Percentiles rank a stretch among this genome's conserved stretches.
phyloP scores from a whole-genome alignment of 1,284 basidiomycete species.

The Inonotus hispidus region DNA sequence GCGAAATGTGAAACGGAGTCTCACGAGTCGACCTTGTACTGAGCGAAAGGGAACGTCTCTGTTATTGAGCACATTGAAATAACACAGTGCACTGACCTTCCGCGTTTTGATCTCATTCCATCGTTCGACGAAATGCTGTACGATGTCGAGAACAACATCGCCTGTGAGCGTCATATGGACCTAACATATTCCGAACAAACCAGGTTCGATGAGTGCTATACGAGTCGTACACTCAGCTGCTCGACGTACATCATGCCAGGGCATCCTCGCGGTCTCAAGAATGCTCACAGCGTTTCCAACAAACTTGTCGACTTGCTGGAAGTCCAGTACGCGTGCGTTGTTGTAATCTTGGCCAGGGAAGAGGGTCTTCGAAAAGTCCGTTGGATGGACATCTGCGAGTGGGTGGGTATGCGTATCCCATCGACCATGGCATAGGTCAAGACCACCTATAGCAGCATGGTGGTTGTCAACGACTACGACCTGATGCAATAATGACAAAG shows the following conservation, averaged over 20 bases:
- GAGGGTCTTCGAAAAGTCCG: conserved; percentile 72
- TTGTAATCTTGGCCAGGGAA: conserved; percentile 96
- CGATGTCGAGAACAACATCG: conserved; percentile 80
- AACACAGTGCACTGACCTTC: conserved; percentile 39
- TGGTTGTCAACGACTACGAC: conserved; percentile 85
- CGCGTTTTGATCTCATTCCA: conserved; percentile 84
- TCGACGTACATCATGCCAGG: conserved; percentile 76
- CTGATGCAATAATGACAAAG: conserved; percentile 26
- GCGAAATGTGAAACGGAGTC: not conserved
- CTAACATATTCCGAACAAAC: conserved; percentile 29
- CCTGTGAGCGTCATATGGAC: conserved; percentile 85
- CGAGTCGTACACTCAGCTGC: not conserved
- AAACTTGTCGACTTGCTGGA: conserved; percentile 78
- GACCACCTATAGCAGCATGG: conserved; percentile 74
- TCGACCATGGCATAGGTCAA: conserved; percentile 91
- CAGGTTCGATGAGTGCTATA: not conserved
- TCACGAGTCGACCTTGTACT: not conserved
- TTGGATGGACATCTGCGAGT: conserved; percentile 86
- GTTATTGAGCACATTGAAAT: not conserved
- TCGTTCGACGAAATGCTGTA: conserved; percentile 86
- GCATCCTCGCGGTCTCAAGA: conserved; percentile 75
- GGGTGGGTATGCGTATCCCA: conserved; percentile 91
- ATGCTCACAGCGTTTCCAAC: conserved; percentile 70
- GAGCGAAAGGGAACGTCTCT: not conserved
- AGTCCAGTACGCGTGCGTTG: conserved; percentile 78